Percentiles rank a stretch among this genome's conserved stretches.
phyloP scores from a whole-genome alignment of 1,139 yeast genomes.

The Keqinozyma sinolaborantium region DNA sequence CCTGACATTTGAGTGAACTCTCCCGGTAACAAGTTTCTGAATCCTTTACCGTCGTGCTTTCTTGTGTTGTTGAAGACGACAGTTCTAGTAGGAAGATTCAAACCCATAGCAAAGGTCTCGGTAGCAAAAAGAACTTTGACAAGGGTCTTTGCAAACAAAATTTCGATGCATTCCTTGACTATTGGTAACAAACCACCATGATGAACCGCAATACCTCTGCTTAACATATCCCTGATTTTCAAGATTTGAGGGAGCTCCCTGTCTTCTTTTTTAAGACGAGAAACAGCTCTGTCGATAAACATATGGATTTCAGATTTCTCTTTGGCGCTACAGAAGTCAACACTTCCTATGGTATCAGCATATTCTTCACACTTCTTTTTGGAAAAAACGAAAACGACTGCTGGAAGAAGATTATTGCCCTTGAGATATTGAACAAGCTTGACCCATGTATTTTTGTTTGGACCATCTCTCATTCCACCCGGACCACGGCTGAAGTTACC shows the following conservation, averaged over 20 bases:
- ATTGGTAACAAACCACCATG: slow-evolving; percentile 97
- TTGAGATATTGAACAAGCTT: slow-evolving; percentile 72
- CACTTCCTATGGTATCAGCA: slow-evolving; percentile 70
- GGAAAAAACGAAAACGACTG: slow-evolving; percentile 89
- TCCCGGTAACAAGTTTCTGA: slow-evolving; percentile 84
- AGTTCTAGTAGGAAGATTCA: slow-evolving; percentile 94
- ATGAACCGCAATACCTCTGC: slow-evolving; percentile 94
- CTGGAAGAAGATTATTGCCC: slow-evolving; percentile 72
- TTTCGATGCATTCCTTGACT: slow-evolving; percentile 92
- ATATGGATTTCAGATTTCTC: slow-evolving; percentile 90
- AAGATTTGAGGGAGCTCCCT: slow-evolving; percentile 89
- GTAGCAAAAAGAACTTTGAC: slow-evolving; percentile 94
- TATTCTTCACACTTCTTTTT: slow-evolving; percentile 91
- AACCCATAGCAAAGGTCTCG: slow-evolving; percentile 97
- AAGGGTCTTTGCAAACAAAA: slow-evolving; percentile 78
- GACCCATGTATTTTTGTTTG: slow-evolving; percentile 76
- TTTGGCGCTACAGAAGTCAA: slow-evolving; percentile 76
- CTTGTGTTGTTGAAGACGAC: slow-evolving; percentile 84
- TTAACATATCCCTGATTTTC: slow-evolving; percentile 73
- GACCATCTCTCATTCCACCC: slow-evolving; percentile 53
- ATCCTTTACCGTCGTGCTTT: slow-evolving; percentile 85
- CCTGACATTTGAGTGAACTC: slow-evolving; percentile 99
- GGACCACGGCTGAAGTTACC: slow-evolving; percentile 28
- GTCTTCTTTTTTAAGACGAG: slow-evolving; percentile 87
- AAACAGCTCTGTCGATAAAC: slow-evolving; percentile 86